Evolutionary conservation across 306 rosid genomes (phyloP).

Genomic region (Acacia melanoxylon): DNA sequence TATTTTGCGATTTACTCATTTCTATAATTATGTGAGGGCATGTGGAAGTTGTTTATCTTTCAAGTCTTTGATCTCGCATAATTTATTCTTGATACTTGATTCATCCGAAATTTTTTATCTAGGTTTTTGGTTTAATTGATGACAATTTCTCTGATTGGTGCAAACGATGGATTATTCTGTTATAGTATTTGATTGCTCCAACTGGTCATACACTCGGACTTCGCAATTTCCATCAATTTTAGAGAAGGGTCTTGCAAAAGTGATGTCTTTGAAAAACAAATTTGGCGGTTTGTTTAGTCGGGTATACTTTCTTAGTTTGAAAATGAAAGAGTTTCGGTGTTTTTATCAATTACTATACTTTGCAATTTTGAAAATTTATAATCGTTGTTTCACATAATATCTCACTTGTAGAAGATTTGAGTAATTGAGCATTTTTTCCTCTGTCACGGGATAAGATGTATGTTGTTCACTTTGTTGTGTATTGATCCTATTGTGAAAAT

Average conservation of each 20-base stretch:
- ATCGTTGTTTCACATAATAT: background rate
- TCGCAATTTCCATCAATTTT: slow-evolving; percentile 91
- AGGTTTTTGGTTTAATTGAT: slow-evolving; percentile 18
- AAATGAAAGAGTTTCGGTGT: slow-evolving; percentile 4
- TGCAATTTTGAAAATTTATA: background rate
- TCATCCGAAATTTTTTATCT: slow-evolving; percentile 18
- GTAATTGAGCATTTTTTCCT: background rate
- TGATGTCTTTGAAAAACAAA: slow-evolving; percentile 94
- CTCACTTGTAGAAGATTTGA: too few species aligned
- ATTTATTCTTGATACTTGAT: slow-evolving; percentile 5
- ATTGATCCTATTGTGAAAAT: slow-evolving; percentile 1
- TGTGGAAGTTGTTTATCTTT: slow-evolving; percentile 14
- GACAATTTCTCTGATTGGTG: slow-evolving; percentile 70
- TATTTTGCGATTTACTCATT: background rate
- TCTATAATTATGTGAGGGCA: background rate
- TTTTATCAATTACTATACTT: slow-evolving; percentile 1
- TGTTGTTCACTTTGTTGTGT: background rate
- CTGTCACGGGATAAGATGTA: background rate
- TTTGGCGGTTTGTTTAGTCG: slow-evolving; percentile 88
- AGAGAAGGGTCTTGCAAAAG: slow-evolving; percentile 92
- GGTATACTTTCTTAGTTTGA: slow-evolving; percentile 49
- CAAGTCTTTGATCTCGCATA: background rate
- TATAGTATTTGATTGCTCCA: slow-evolving; percentile 95
- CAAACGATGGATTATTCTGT: slow-evolving; percentile 99
- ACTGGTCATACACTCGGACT: slow-evolving; percentile 96